Evolutionary conservation across 768 basidiomycete species (phyloP).

Genomic region (Boletus rubroflammeus): DNA sequence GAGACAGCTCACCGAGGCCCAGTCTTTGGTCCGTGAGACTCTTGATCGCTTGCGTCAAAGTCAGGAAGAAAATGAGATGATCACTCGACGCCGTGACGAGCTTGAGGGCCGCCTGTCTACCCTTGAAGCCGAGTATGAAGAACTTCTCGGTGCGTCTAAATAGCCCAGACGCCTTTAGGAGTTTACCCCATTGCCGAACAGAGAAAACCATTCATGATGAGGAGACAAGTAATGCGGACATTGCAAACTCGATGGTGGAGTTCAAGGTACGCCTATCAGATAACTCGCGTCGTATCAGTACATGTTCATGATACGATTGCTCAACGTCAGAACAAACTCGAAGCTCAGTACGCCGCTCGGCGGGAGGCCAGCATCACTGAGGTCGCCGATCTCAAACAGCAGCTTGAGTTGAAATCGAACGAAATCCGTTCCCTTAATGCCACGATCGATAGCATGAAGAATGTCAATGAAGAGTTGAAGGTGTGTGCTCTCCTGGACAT

Average conservation of each 20-base stretch:
- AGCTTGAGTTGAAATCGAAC: constrained; percentile 77
- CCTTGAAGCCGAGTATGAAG: constrained; percentile 94
- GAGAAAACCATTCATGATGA: constrained; percentile 93
- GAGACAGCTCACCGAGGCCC: constrained; percentile 86
- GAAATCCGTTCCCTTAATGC: constrained; percentile 83
- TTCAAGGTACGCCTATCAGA: constrained; percentile 61
- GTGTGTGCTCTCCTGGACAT: constrained; percentile 41
- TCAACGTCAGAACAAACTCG: constrained; percentile 74
- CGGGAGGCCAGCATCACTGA: constrained; percentile 87
- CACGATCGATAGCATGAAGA: constrained; percentile 88
- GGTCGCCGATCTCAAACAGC: constrained; percentile 81
- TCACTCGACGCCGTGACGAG: constrained; percentile 78
- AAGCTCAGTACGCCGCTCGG: constrained; percentile 89
- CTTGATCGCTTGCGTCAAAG: constrained; percentile 85
- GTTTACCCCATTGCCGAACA: constrained; percentile 31
- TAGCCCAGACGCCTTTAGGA: not conserved
- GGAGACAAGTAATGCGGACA: constrained; percentile 77
- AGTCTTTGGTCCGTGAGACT: constrained; percentile 80
- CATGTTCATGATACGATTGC: not conserved
- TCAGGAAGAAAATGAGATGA: constrained; percentile 90
- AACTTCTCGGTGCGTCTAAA: constrained; percentile 73
- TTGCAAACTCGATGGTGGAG: constrained; percentile 81
- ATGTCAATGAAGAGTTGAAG: constrained; percentile 97
- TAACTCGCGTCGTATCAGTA: not conserved
- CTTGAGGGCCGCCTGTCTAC: constrained; percentile 76